These are phyloP conservation scores for Xylaria sp. DNA, from an alignment of 2,329 filamentous ascomycete genomes.

Conservation along the genomic window DNA sequence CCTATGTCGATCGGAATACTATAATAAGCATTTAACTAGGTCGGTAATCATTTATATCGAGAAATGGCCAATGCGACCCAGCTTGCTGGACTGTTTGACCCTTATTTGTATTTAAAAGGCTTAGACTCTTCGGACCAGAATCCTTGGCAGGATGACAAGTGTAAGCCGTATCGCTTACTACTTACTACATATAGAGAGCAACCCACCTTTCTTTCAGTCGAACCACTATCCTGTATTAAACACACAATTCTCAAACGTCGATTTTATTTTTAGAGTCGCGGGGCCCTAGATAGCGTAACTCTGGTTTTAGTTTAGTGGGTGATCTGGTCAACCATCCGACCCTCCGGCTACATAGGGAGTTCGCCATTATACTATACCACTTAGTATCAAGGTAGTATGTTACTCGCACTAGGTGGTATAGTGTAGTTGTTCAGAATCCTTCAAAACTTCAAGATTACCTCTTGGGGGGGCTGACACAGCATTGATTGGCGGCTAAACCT, in stretches of 20 bases:
- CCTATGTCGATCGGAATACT: constrained; percentile 29
- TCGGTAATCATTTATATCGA: constrained; percentile 18
- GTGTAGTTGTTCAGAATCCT: constrained; percentile 3
- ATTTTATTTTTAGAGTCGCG: constrained; percentile 33
- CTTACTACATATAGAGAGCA: constrained; percentile 20
- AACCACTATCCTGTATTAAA: constrained; percentile 21
- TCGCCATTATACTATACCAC: background rate
- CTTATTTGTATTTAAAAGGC: constrained; percentile 33
- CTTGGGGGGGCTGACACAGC: background rate
- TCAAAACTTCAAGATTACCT: constrained; percentile 1
- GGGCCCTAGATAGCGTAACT: background rate
- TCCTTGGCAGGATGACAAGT: constrained; percentile 37
- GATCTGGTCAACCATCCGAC: constrained; percentile 20
- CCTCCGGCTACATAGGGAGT: background rate
- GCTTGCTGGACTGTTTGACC: constrained; percentile 2
- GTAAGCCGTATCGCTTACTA: constrained; percentile 37
- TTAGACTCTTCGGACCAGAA: constrained; percentile 24
- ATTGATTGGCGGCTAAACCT: background rate
- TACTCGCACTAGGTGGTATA: background rate
- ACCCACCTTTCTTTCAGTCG: constrained; percentile 21
- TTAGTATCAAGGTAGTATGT: background rate
- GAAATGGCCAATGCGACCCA: constrained; percentile 4
- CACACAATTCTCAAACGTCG: constrained; percentile 27
- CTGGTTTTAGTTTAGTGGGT: background rate
- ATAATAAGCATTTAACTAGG: constrained; percentile 30